These are phyloP conservation scores for Yarrowia sp. DNA, from an alignment of 805 yeast species.

Conservation along the genomic window DNA sequence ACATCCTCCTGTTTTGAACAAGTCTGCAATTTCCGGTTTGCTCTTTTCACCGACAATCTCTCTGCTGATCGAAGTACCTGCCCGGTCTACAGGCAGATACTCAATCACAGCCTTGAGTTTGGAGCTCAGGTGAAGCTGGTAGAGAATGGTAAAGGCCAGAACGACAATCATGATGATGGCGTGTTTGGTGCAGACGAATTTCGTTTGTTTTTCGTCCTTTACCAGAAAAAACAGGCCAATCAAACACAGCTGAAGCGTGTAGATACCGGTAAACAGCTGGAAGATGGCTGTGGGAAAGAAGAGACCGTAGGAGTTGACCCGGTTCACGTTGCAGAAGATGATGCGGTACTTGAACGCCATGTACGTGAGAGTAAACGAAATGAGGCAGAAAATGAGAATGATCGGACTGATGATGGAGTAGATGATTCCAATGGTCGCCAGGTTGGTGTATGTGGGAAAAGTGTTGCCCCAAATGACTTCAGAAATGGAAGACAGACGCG, in stretches of 20 bases:
- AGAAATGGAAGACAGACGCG: constrained; percentile 45
- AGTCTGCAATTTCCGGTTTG: not conserved
- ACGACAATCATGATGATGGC: constrained; percentile 53
- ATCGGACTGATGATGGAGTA: constrained; percentile 79
- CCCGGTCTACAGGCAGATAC: not conserved
- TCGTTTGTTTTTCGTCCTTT: constrained; percentile 46
- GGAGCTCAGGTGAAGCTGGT: constrained; percentile 52
- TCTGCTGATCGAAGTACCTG: not conserved
- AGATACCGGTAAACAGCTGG: constrained; percentile 76
- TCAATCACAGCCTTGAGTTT: constrained; percentile 20
- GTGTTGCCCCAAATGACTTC: constrained; percentile 71
- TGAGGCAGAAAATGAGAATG: constrained; percentile 56
- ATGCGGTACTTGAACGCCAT: constrained; percentile 69
- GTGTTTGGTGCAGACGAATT: constrained; percentile 45
- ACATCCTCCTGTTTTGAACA: not conserved
- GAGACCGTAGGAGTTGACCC: constrained; percentile 30
- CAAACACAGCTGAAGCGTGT: constrained; percentile 73
- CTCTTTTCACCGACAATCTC: not conserved
- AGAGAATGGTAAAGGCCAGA: constrained; percentile 52
- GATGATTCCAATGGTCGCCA: constrained; percentile 73
- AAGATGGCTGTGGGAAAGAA: constrained; percentile 71
- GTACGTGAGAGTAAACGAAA: constrained; percentile 56
- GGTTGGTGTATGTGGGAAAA: constrained; percentile 72
- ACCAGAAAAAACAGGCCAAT: constrained; percentile 72
- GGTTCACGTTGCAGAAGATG: constrained; percentile 67